Evolutionary conservation across 768 basidiomycete species (phyloP).

Genomic region (Cystobasidium ongulense): DNA sequence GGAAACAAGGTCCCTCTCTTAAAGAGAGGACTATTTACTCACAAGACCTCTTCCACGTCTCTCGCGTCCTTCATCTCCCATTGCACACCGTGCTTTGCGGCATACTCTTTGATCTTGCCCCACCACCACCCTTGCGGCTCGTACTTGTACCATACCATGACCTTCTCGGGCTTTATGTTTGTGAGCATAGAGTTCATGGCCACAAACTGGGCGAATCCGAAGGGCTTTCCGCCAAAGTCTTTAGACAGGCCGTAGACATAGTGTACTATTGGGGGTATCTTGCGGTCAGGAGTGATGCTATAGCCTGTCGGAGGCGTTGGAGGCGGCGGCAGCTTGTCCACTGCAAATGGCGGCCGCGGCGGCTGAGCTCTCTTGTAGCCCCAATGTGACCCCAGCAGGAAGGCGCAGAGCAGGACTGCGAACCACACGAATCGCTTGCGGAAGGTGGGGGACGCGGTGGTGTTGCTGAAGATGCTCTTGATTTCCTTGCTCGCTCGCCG

Average conservation of each 20-base stretch:
- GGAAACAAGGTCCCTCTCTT: no score
- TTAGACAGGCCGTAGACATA: conserved; percentile 45
- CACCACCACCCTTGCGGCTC: conserved; percentile 44
- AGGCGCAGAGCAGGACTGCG: background rate
- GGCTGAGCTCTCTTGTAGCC: background rate
- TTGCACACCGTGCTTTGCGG: conserved; percentile 32
- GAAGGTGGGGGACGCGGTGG: background rate
- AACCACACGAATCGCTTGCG: background rate
- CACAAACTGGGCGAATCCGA: conserved; percentile 41
- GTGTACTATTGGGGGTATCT: conserved; percentile 43
- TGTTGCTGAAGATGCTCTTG: background rate
- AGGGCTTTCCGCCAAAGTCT: conserved; percentile 37
- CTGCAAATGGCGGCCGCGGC: conserved; percentile 53
- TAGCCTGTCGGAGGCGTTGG: background rate
- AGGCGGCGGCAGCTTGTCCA: conserved; percentile 48
- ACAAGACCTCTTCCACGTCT: conserved; percentile 25
- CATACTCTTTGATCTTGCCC: conserved; percentile 37
- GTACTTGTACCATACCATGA: conserved; percentile 44
- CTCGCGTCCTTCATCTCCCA: conserved; percentile 22
- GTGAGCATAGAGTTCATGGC: conserved; percentile 43
- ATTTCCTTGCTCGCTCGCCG: background rate
- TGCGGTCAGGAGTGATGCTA: conserved; percentile 61
- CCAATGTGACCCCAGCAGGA: conserved; percentile 12
- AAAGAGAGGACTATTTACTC: background rate
- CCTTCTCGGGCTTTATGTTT: conserved; percentile 41